Conservation (phyloP, 306 rosid species). For the Ziziphus jujuba region DNA sequence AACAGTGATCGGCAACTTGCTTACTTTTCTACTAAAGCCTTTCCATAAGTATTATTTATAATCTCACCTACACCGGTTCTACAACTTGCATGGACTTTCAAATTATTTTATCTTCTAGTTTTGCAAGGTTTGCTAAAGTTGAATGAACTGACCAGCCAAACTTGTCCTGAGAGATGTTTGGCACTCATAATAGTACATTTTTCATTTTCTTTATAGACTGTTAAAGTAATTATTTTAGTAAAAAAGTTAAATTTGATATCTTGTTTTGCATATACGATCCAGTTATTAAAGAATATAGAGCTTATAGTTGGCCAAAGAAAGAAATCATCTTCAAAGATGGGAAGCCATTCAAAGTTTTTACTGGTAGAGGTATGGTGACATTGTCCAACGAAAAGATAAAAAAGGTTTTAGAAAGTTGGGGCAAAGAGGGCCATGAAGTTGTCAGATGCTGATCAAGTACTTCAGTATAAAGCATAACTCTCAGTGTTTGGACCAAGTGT, state of each 20-base stretch:
- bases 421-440: slow-evolving; percentile 96
- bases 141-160: slow-evolving; percentile 28
- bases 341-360: slow-evolving; percentile 79
- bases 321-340: slow-evolving; percentile 89
- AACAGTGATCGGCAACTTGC: slow-evolving; percentile 65
- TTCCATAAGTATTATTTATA: slow-evolving; percentile 55
- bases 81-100: slow-evolving; percentile 54
- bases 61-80: slow-evolving; percentile 37
- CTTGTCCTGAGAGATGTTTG: slow-evolving; percentile 43
- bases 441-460: slow-evolving; percentile 86
- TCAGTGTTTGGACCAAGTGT: slow-evolving; percentile 82
- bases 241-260: slow-evolving; percentile 75
- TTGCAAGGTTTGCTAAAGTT: slow-evolving; percentile 39
- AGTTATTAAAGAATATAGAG: slow-evolving; percentile 96
- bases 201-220: slow-evolving; percentile 30
- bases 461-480: slow-evolving; percentile 68
- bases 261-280: slow-evolving; percentile 97
- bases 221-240: slow-evolving; percentile 36
- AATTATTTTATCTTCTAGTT: slow-evolving; percentile 42
- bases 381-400: slow-evolving; percentile 88
- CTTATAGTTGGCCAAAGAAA: slow-evolving; percentile 99
- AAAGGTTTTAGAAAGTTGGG: slow-evolving; percentile 83
- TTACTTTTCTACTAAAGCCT: slow-evolving; percentile 50
- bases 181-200: slow-evolving; percentile 32
- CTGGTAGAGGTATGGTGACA: slow-evolving; percentile 83